Percentiles rank a stretch among this genome's conserved stretches.
phyloP scores from a whole-genome alignment of 1,284 basidiomycete species.

The Pyrrhoderma lamaoense region DNA sequence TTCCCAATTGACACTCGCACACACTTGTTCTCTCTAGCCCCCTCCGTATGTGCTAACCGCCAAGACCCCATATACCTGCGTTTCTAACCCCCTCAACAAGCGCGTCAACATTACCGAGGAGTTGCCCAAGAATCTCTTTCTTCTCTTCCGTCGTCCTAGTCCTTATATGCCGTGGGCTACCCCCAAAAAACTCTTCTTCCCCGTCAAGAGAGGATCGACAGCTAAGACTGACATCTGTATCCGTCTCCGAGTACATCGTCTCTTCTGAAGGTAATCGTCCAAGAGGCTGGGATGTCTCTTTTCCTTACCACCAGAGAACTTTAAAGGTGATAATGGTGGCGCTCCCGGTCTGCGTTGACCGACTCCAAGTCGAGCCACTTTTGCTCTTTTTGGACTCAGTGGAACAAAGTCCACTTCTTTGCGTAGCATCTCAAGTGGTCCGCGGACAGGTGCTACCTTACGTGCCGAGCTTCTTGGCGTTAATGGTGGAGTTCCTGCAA shows the following conservation, averaged over 20 bases:
- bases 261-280: slow-evolving; percentile 12
- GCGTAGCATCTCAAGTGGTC: slow-evolving; percentile 52
- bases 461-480: slow-evolving; percentile 8
- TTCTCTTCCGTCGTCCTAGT: slow-evolving; percentile 71
- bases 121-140: slow-evolving; percentile 68
- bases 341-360: slow-evolving; percentile 21
- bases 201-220: neutral
- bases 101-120: slow-evolving; percentile 84
- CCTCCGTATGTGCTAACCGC: slow-evolving; percentile 16
- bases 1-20: no score
- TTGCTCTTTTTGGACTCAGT: slow-evolving; percentile 54
- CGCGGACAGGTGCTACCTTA: slow-evolving; percentile 26
- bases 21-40: no score
- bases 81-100: slow-evolving; percentile 78
- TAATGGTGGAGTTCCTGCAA: slow-evolving; percentile 15
- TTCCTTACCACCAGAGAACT: neutral
- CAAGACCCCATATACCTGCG: slow-evolving; percentile 74
- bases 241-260: slow-evolving; percentile 7
- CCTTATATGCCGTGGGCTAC: neutral
- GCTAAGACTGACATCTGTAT: neutral
- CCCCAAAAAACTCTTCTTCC: neutral
- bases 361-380: slow-evolving; percentile 29
- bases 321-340: slow-evolving; percentile 1
- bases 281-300: slow-evolving; percentile 12
- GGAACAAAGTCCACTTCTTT: slow-evolving; percentile 68